phyloP scores from a whole-genome alignment of 768 basidiomycete genomes.

The Leccinum longicurvipes region DNA sequence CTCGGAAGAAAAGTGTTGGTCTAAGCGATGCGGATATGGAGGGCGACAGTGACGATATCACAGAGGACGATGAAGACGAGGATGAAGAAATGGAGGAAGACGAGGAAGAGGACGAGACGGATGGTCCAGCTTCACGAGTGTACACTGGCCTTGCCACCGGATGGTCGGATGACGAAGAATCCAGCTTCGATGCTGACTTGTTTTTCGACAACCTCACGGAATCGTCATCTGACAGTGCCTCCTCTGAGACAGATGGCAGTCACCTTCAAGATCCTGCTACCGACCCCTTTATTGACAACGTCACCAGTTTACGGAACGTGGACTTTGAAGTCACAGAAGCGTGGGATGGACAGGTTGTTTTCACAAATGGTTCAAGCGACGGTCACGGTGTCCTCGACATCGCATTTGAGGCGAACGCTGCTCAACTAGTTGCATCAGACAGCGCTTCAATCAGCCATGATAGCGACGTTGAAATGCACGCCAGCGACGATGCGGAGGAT shows the following conservation, averaged over 20 bases:
- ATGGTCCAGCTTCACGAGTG: constrained; percentile 37
- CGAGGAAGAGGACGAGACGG: constrained; percentile 46
- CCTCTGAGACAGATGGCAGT: constrained; percentile 43
- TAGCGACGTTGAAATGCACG: constrained; percentile 49
- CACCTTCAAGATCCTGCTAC: constrained; percentile 38
- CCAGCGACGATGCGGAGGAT: constrained; percentile 30
- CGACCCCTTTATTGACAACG: constrained; percentile 23
- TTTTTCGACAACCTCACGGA: constrained; percentile 81
- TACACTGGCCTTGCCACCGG: constrained; percentile 69
- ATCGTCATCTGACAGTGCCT: constrained; percentile 37
- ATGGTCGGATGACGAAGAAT: constrained; percentile 79
- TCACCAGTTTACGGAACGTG: constrained; percentile 35
- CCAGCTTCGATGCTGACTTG: constrained; percentile 76
- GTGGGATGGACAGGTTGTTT: constrained; percentile 75
- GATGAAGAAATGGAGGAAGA: constrained; percentile 36
- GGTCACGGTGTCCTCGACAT: constrained; percentile 53
- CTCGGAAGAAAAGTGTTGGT: constrained; percentile 69
- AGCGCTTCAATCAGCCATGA: constrained; percentile 47
- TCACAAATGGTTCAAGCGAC: constrained; percentile 61
- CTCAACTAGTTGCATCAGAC: constrained; percentile 48
- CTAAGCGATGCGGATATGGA: constrained; percentile 63
- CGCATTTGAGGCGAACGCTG: constrained; percentile 66
- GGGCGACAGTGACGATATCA: constrained; percentile 52
- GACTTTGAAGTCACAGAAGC: constrained; percentile 64
- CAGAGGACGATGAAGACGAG: constrained; percentile 60